Conservation (phyloP, 768 basidiomycete genomes). For the Trametes sanguinea region DNA sequence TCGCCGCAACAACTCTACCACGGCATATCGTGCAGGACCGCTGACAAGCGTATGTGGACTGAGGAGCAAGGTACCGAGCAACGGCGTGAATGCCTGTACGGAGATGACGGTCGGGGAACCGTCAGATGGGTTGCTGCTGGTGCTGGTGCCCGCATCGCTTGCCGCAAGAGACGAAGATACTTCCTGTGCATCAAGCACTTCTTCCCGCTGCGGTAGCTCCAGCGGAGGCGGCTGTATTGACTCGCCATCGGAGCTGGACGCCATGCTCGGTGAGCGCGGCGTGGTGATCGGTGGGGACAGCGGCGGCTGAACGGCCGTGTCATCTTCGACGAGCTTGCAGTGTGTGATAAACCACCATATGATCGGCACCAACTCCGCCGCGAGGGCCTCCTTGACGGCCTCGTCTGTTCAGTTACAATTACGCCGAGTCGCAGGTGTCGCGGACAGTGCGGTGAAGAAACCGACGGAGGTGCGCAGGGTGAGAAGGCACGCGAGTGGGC, state of each 20-base stretch:
- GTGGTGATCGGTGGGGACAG: constrained; percentile 17
- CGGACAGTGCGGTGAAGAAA: constrained; percentile 11
- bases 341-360: constrained; percentile 91
- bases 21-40: constrained; percentile 67
- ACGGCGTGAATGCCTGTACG: constrained; percentile 87
- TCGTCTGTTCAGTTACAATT: constrained; percentile 57
- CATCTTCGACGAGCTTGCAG: constrained; percentile 33
- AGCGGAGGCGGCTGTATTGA: constrained; percentile 1
- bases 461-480: constrained; percentile 6
- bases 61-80: constrained; percentile 85
- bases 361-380: constrained; percentile 73
- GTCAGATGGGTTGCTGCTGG: not conserved
- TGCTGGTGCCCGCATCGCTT: constrained; percentile 43
- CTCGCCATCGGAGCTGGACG: constrained; percentile 2
- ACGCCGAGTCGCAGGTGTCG: not conserved
- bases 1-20: constrained; percentile 76
- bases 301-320: constrained; percentile 11
- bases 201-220: constrained; percentile 3
- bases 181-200: not conserved
- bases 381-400: constrained; percentile 83
- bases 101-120: constrained; percentile 51
- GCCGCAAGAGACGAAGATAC: constrained; percentile 38
- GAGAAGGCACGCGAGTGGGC: constrained; percentile 6
- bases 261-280: not conserved
- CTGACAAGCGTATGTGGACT: constrained; percentile 76